phyloP scores from a whole-genome alignment of 768 basidiomycete genomes.

The Cytidiella melzeri region DNA sequence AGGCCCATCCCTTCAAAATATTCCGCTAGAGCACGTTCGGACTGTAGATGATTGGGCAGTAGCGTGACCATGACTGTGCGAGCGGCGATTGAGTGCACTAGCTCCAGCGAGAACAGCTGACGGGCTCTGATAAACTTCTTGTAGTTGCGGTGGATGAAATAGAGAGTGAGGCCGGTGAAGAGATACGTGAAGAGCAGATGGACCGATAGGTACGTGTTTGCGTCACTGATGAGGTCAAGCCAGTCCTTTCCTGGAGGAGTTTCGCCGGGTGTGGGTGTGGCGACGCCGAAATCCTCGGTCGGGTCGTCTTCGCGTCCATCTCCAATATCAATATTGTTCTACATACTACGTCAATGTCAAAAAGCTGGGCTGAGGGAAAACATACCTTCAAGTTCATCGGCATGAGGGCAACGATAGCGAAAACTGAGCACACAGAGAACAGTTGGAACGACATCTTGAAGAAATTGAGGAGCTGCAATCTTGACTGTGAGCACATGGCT shows the following conservation, averaged over 20 bases:
- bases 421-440: constrained; percentile 80
- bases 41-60: constrained; percentile 78
- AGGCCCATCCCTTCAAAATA: constrained; percentile 90
- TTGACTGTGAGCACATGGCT: too few relatives aligned
- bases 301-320: constrained; percentile 42
- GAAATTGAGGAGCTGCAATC: constrained; percentile 80
- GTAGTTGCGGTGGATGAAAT: constrained; percentile 87
- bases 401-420: constrained; percentile 83
- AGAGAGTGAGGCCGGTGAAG: constrained; percentile 82
- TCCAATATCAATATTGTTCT: constrained; percentile 72
- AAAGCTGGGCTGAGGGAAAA: constrained; percentile 7
- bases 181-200: constrained; percentile 93
- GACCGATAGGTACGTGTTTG: constrained; percentile 81
- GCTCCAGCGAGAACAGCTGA: constrained; percentile 90
- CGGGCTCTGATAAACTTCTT: constrained; percentile 82
- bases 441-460: constrained; percentile 93
- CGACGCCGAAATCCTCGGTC: too few relatives aligned
- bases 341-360: not conserved
- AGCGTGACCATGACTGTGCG: constrained; percentile 86
- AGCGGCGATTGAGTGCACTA: constrained; percentile 91
- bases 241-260: constrained; percentile 40
- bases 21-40: constrained; percentile 81
- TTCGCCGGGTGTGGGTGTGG: constrained; percentile 18
- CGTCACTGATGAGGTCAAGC: constrained; percentile 87
- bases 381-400: constrained; percentile 90